A percentile compares a stretch with the other conserved stretches of the same genome.
Conservation (phyloP, 371 early-diverging fungal genomes). For the Rhizopus microsporus region DNA sequence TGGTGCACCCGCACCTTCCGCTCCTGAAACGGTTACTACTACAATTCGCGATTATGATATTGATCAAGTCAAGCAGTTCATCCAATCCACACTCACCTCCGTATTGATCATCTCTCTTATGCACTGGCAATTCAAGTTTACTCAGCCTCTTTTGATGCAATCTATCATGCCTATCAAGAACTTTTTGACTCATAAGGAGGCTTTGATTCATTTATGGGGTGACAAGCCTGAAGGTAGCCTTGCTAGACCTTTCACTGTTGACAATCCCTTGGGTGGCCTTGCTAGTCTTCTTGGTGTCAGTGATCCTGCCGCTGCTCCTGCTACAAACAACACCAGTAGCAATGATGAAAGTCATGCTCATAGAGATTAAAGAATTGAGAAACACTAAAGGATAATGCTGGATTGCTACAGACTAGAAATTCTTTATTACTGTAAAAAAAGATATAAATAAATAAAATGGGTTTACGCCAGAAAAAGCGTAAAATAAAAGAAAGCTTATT, state of each 20-base stretch:
- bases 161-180: slow-evolving; percentile 81
- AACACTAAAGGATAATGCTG: not conserved
- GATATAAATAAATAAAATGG: not conserved
- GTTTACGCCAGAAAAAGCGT: not conserved
- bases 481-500: not conserved
- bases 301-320: slow-evolving; percentile 25
- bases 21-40: slow-evolving; percentile 59
- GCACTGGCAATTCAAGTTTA: slow-evolving; percentile 88
- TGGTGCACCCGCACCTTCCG: slow-evolving; percentile 15
- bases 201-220: slow-evolving; percentile 81
- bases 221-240: slow-evolving; percentile 80
- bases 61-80: slow-evolving; percentile 70
- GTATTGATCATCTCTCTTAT: slow-evolving; percentile 74
- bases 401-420: slow-evolving; percentile 8
- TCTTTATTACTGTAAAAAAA: slow-evolving; percentile 25
- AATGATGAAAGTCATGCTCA: slow-evolving; percentile 17
- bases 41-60: slow-evolving; percentile 84
- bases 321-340: slow-evolving; percentile 14
- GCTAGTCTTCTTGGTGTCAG: slow-evolving; percentile 41
- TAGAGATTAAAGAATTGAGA: slow-evolving; percentile 2
- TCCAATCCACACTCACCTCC: slow-evolving; percentile 71
- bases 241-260: slow-evolving; percentile 83
- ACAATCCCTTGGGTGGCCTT: slow-evolving; percentile 69
- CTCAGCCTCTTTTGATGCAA: slow-evolving; percentile 90
- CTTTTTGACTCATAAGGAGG: slow-evolving; percentile 69